phyloP scores from a whole-genome alignment of 352 stramenopile species.

The Phytophthora pisi region DNA sequence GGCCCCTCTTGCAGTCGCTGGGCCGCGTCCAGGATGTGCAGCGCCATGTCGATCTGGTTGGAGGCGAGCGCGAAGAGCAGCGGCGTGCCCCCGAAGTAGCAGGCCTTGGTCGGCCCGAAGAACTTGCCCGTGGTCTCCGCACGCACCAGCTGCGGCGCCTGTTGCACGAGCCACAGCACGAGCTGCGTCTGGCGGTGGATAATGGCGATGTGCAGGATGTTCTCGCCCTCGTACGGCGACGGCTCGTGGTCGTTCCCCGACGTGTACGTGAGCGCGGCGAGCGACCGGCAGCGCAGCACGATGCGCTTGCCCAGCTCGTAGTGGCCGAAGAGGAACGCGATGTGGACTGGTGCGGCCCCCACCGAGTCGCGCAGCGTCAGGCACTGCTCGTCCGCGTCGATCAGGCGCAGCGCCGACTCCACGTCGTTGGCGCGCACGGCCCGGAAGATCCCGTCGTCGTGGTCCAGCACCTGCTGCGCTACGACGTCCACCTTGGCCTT shows the following conservation, averaged over 20 bases:
- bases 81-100: slow-evolving; percentile 68
- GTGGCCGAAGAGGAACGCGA: slow-evolving; percentile 67
- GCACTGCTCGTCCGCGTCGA: slow-evolving; percentile 43
- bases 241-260: slow-evolving; percentile 34
- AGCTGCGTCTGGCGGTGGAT: slow-evolving; percentile 51
- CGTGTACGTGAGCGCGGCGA: slow-evolving; percentile 50
- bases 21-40: slow-evolving; percentile 43
- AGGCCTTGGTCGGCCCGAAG: slow-evolving; percentile 51
- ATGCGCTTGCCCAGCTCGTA: slow-evolving; percentile 57
- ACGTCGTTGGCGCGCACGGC: slow-evolving; percentile 57
- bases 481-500: slow-evolving; percentile 55
- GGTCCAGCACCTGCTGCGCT: slow-evolving; percentile 61
- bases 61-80: slow-evolving; percentile 64
- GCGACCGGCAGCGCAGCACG: slow-evolving; percentile 31
- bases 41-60: slow-evolving; percentile 55
- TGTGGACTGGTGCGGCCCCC: slow-evolving; percentile 51
- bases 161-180: slow-evolving; percentile 43
- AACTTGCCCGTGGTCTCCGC: slow-evolving; percentile 60
- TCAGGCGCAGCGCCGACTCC: slow-evolving; percentile 25
- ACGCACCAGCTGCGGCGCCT: slow-evolving; percentile 46
- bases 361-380: slow-evolving; percentile 56
- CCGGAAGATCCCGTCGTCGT: slow-evolving; percentile 61
- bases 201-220: slow-evolving; percentile 72
- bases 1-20: slow-evolving; percentile 28
- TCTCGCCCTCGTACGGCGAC: slow-evolving; percentile 67